Base-by-base conservation (phyloP, 352 stramenopile genomes). In the Poterioochromonas sp. region DNA sequence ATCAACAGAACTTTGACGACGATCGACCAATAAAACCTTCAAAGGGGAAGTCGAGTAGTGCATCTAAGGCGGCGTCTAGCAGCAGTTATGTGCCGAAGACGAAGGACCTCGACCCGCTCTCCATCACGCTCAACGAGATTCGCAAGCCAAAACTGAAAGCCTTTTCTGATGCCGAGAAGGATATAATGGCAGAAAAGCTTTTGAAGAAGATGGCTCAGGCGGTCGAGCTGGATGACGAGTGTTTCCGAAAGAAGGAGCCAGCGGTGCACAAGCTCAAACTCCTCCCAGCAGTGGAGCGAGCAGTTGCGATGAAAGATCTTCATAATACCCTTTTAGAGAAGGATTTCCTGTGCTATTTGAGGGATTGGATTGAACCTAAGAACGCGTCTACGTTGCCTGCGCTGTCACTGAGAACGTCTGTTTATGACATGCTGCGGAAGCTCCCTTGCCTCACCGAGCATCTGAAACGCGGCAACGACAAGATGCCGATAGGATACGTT, bases 201-300 rank as follows among this genome's bases (percentile, higher is more conserved):
- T 40, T 44, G 58, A 41, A 5, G 29, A 41, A 43, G 5, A 79
- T 79, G 73, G 35, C 2, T 39, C 26, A 79, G 11, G 73, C 73
- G 1, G 32, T 60, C n/a, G n/a, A 73, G 73, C 20, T 32, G 26
- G 73, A 79, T 64, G 53, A 79, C 29, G 34, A 47, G 20, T 8
- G 2, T 43, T 53, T 73, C 73, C 12, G 34, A 37, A 35, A 37
- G 2, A 3, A 79, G 8, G 3, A 77, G 58, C 73, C 73, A 40
- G 73, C 73, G 5, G 29, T 78, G 2, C 73, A 79, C 58, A 79
- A 79, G 58, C n/a, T 79, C 12, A 3, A 58, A 35, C 29, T 79
- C 2, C 58, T 79, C 2, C 44, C 44, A 44, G 5, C 2, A 32
- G 73, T 79, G 2, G 8, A 64, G 5, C 43, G n/a, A 58, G 69